A percentile compares a stretch with the other conserved stretches of the same genome.
These are phyloP conservation scores for Eremochloa ophiuroides DNA, from an alignment of 176 grass and related monocot genomes.

Conservation along the genomic window DNA sequence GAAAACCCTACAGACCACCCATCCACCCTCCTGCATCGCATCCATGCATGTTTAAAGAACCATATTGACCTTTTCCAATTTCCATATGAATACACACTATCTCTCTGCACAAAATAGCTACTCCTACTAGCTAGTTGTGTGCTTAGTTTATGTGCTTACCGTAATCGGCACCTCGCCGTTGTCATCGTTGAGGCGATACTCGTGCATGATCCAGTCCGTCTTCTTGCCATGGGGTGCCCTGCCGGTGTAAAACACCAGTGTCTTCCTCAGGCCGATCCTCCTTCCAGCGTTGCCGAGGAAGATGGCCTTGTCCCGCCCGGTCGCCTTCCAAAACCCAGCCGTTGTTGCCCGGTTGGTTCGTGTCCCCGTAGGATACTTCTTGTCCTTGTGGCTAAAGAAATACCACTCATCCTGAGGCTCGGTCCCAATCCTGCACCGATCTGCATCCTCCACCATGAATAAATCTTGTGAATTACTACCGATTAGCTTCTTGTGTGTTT, in stretches of 20 bases:
- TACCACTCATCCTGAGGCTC: slow-evolving; percentile 78
- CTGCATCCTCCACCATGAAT: slow-evolving; percentile 36
- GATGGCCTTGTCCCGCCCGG: slow-evolving; percentile 63
- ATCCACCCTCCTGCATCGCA: slow-evolving; percentile 52
- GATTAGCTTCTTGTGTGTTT: neutral
- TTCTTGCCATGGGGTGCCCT: slow-evolving; percentile 75
- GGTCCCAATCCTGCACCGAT: slow-evolving; percentile 71
- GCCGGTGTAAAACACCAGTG: slow-evolving; percentile 87
- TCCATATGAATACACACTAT: neutral
- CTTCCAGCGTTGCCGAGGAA: slow-evolving; percentile 39
- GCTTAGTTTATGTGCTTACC: neutral
- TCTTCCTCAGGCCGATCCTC: slow-evolving; percentile 80
- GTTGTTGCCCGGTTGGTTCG: slow-evolving; percentile 68
- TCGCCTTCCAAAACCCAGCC: slow-evolving; percentile 80
- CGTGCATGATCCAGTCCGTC: slow-evolving; percentile 95
- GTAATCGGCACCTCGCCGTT: slow-evolving; percentile 38
- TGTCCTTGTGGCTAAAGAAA: slow-evolving; percentile 99
- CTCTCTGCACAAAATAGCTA: neutral
- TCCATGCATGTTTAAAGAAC: neutral
- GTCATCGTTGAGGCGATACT: slow-evolving; percentile 69
- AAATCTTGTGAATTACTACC: slow-evolving; percentile 6
- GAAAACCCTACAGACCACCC: slow-evolving; percentile 80
- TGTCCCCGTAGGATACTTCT: slow-evolving; percentile 88
- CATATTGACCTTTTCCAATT: neutral
- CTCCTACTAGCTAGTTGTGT: neutral